Conservation (phyloP, 495 filamentous ascomycete genomes). For the Astrocystis sublimbata region DNA sequence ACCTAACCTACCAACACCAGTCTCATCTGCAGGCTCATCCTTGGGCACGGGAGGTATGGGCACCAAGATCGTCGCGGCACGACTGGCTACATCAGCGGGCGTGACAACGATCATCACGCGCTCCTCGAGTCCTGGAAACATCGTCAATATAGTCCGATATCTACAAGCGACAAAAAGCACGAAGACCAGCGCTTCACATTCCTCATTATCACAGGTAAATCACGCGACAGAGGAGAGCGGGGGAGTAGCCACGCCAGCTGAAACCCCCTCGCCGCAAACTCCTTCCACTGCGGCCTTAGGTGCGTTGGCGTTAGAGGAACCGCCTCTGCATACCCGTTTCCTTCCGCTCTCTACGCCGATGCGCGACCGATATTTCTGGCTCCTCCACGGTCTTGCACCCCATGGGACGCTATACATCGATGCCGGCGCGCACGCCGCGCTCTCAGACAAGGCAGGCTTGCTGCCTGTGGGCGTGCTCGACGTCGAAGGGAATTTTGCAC, state of each 20-base stretch:
- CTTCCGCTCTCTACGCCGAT: slow-evolving; percentile 84
- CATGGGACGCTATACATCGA: slow-evolving; percentile 94
- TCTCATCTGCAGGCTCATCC: slow-evolving; percentile 82
- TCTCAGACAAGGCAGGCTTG: slow-evolving; percentile 80
- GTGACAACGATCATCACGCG: slow-evolving; percentile 94
- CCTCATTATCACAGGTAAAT: neutral
- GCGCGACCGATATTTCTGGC: slow-evolving; percentile 93
- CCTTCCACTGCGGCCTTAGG: slow-evolving; percentile 39
- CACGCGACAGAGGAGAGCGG: neutral
- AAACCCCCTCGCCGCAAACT: slow-evolving; percentile 35
- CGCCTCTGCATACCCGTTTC: slow-evolving; percentile 89
- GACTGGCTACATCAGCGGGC: slow-evolving; percentile 89
- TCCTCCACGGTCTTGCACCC: slow-evolving; percentile 89
- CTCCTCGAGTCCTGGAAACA: slow-evolving; percentile 90
- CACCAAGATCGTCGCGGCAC: slow-evolving; percentile 94
- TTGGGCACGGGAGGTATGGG: slow-evolving; percentile 97
- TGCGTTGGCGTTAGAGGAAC: slow-evolving; percentile 22
- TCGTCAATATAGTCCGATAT: slow-evolving; percentile 81
- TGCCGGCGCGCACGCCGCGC: slow-evolving; percentile 76
- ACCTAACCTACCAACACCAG: slow-evolving; percentile 38
- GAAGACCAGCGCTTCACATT: slow-evolving; percentile 26
- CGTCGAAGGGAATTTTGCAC: slow-evolving; percentile 81
- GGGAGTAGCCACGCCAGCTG: slow-evolving; percentile 21
- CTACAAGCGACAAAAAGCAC: slow-evolving; percentile 59
- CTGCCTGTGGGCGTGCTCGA: slow-evolving; percentile 89